phyloP scores from a whole-genome alignment of 768 basidiomycete genomes.

The Auricularia sp. region DNA sequence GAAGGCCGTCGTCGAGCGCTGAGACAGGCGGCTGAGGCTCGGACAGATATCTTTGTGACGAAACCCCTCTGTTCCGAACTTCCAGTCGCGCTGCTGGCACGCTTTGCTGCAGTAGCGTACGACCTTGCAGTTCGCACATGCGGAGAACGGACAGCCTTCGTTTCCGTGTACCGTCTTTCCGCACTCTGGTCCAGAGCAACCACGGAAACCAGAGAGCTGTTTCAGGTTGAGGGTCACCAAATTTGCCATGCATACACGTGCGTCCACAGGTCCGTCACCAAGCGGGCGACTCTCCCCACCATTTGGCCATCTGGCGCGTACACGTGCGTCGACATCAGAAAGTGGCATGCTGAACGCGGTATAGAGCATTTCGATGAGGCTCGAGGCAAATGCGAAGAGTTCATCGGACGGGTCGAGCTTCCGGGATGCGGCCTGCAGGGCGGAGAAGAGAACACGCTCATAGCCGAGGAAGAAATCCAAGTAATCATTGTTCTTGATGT shows the following conservation, averaged over 20 bases:
- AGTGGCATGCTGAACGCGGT: too few relatives aligned
- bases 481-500: too few relatives aligned
- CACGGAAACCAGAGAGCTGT: background rate
- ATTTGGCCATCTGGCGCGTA: too few relatives aligned
- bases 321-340: too few relatives aligned
- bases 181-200: background rate
- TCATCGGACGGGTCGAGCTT: too few relatives aligned
- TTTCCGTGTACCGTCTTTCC: background rate
- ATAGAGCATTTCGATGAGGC: too few relatives aligned
- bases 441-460: too few relatives aligned
- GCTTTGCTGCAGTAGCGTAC: slow-evolving; percentile 33
- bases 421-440: too few relatives aligned
- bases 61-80: slow-evolving; percentile 4
- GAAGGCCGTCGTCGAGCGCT: too few relatives aligned
- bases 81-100: slow-evolving; percentile 42
- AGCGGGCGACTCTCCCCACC: background rate
- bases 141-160: background rate
- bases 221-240: background rate
- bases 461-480: too few relatives aligned
- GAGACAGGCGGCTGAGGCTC: background rate
- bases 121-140: slow-evolving; percentile 30
- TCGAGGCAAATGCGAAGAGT: too few relatives aligned
- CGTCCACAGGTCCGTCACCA: background rate
- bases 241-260: background rate
- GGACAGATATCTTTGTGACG: background rate